Evolutionary conservation across 2,329 filamentous ascomycete species (phyloP), one percentile per base, ranked within the genome.

Genomic region (Claviceps sp.): DNA sequence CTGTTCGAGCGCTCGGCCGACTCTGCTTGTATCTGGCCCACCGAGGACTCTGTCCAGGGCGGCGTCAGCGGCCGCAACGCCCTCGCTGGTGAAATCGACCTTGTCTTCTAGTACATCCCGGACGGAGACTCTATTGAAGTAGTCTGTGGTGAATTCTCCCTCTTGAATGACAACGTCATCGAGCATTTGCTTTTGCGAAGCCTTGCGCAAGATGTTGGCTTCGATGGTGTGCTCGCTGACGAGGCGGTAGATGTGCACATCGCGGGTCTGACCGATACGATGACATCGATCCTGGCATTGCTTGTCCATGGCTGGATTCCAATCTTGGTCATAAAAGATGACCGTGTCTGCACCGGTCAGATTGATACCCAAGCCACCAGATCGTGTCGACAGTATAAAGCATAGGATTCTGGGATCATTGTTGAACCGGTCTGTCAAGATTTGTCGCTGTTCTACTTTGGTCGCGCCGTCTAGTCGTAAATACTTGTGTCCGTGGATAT

Each of bases 231-330:
- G 85, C 62, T 96, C 85, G 11, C 89, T 93, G 8, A 95, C 83
- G 19, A 97, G 82, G 2, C 91, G 89, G 70, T 97, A 98, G 54
- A 98, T 97, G 66, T 97, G 91, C 37, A 98, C 93, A 65, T 98
- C 93, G 34, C 93, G 84, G 0, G 93, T 97, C 68, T 98, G 93
- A 1, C 93, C 93, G 59, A 98, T 98, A 58, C 93, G 88, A 70
- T 98, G 93, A 61, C 89, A 94, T 61, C 93, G 82, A 66, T 98
- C 94, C 70, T 98, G 94, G 62, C 93, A 98, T 68, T 98, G 93
- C 68, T 95, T 95, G 72, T 98, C 93, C 93, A 98, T 98, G 50
- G 94, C 93, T 0, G 93, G 93, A 62, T 98, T 98, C 94, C 94
- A 98, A 65, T 98, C 93, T 54, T 97, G 83, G 63, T 98, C 93